phyloP scores from a whole-genome alignment of 2,329 filamentous ascomycete species.

The Lizonia empirigonia region DNA sequence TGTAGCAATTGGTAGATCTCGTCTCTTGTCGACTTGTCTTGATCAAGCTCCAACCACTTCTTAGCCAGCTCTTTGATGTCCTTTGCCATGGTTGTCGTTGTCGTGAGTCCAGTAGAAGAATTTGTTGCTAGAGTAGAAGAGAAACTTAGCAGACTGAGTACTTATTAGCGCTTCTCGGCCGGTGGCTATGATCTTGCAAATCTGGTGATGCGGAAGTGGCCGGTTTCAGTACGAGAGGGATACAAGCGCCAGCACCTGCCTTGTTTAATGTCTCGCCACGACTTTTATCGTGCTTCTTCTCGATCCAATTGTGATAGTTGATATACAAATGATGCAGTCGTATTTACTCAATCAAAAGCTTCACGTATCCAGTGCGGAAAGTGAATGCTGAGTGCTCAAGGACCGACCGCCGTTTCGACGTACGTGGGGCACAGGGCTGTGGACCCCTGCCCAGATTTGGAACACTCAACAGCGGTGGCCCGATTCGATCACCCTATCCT shows the following conservation, averaged over 20 bases:
- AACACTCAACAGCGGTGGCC: conserved; percentile 18
- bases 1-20: conserved; percentile 61
- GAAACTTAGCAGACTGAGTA: background rate
- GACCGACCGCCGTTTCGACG: conserved; percentile 1
- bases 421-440: conserved; percentile 10
- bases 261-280: background rate
- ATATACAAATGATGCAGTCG: background rate
- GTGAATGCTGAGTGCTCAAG: conserved; percentile 7
- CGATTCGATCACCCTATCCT: conserved; percentile 25
- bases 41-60: conserved; percentile 65
- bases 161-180: conserved; percentile 12
- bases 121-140: background rate
- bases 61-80: conserved; percentile 54
- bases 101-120: background rate
- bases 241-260: conserved; percentile 3
- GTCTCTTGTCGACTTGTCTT: conserved; percentile 58
- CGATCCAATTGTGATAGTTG: background rate
- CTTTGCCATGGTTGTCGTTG: conserved; percentile 31
- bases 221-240: conserved; percentile 18
- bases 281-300: background rate
- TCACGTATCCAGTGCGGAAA: background rate
- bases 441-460: conserved; percentile 10
- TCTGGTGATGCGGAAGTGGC: conserved; percentile 38
- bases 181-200: conserved; percentile 23
- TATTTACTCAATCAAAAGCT: background rate